A percentile compares a stretch with the other conserved stretches of the same genome.
Conservation (phyloP, 2,329 filamentous ascomycete species). For the Leptographium flavum region DNA sequence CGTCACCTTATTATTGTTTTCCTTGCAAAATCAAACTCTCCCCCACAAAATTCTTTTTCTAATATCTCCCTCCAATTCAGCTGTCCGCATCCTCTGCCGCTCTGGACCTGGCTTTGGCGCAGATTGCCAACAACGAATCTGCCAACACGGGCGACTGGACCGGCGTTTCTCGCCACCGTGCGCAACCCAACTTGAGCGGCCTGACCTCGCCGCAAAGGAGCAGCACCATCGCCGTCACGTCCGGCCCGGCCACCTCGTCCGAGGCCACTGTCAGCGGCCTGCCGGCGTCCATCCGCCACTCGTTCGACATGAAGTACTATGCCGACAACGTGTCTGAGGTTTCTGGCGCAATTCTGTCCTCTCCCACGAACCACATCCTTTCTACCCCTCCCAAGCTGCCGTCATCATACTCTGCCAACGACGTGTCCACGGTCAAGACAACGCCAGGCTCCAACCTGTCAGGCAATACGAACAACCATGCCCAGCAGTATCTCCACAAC, state of each 20-base stretch:
- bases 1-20: neutral
- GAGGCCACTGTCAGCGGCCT: slow-evolving; percentile 30
- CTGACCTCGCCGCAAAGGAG: slow-evolving; percentile 25
- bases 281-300: slow-evolving; percentile 38
- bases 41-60: neutral
- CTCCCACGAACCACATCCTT: slow-evolving; percentile 36
- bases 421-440: slow-evolving; percentile 74
- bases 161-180: slow-evolving; percentile 53
- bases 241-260: slow-evolving; percentile 26
- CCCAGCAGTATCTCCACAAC: slow-evolving; percentile 53
- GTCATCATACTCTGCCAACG: slow-evolving; percentile 80
- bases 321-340: slow-evolving; percentile 28
- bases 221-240: slow-evolving; percentile 20
- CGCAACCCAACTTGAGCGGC: slow-evolving; percentile 43
- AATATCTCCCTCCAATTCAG: slow-evolving; percentile 23
- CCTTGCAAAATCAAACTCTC: neutral
- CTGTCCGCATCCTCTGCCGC: slow-evolving; percentile 70
- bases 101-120: slow-evolving; percentile 62
- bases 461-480: slow-evolving; percentile 40
- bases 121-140: slow-evolving; percentile 47
- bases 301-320: slow-evolving; percentile 41
- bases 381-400: slow-evolving; percentile 61
- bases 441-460: slow-evolving; percentile 33
- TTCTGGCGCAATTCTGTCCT: slow-evolving; percentile 26
- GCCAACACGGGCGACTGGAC: slow-evolving; percentile 39